Evolutionary conservation across 1,284 basidiomycete genomes (phyloP).

Genomic region (Ganoderma boninense): DNA sequence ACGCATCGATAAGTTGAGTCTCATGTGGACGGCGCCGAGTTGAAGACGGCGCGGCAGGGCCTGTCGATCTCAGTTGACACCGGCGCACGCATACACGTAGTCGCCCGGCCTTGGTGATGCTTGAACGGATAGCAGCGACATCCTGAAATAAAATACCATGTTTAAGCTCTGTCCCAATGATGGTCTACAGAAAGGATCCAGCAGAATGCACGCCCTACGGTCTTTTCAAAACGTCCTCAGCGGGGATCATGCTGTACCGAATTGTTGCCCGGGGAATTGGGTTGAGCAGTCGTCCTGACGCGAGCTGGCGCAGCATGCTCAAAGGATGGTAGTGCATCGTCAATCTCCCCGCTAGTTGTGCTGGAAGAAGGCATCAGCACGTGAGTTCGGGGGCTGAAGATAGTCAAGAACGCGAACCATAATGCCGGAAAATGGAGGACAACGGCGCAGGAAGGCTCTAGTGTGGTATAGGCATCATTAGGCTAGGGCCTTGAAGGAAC

Average conservation of each 20-base stretch:
- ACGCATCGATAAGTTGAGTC: no score
- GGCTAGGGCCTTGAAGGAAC: background rate
- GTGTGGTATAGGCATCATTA: slow-evolving; percentile 2
- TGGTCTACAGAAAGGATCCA: no score
- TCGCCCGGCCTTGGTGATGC: no score
- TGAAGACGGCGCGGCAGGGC: no score
- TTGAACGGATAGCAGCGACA: no score
- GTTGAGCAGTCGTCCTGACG: slow-evolving; percentile 32
- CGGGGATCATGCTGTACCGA: slow-evolving; percentile 38
- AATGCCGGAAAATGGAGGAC: slow-evolving; percentile 39
- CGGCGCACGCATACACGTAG: no score
- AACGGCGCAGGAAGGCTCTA: slow-evolving; percentile 36
- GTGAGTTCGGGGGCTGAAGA: background rate
- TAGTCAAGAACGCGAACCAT: slow-evolving; percentile 28
- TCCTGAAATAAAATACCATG: no score
- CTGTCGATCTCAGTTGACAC: no score
- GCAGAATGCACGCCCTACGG: background rate
- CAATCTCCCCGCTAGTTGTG: slow-evolving; percentile 35
- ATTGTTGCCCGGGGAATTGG: slow-evolving; percentile 36
- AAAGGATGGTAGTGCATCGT: slow-evolving; percentile 37
- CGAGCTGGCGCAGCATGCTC: slow-evolving; percentile 35
- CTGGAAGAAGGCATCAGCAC: slow-evolving; percentile 15
- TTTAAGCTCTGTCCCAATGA: no score
- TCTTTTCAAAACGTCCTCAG: slow-evolving; percentile 2
- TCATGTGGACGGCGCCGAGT: no score